phyloP scores from a whole-genome alignment of 2,329 filamentous ascomycete species.

The Hyphodiscus sp. region DNA sequence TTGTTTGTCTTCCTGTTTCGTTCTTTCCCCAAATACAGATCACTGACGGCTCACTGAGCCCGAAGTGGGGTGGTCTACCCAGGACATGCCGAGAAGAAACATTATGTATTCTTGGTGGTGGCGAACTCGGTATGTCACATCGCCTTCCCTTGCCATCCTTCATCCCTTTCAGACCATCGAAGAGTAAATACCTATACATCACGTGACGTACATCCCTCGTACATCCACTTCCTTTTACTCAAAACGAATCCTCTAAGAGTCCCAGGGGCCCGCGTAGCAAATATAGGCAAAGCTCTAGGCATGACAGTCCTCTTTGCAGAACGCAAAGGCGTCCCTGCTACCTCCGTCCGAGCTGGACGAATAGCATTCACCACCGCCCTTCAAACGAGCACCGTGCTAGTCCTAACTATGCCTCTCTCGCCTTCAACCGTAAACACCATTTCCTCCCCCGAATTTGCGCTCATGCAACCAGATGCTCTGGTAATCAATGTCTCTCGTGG shows the following conservation, averaged over 20 bases:
- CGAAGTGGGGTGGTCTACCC: not conserved
- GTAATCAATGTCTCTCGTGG: conserved; percentile 30
- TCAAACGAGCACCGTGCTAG: conserved; percentile 14
- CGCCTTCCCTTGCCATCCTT: not conserved
- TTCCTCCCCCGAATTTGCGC: conserved; percentile 16
- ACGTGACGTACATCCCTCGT: not conserved
- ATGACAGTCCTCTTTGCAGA: conserved; percentile 20
- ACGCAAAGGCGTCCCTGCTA: conserved; percentile 10
- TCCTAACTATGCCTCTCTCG: conserved; percentile 20
- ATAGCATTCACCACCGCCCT: conserved; percentile 16
- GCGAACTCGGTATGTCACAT: not conserved
- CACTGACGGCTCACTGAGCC: not conserved
- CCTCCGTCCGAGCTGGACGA: conserved; percentile 9
- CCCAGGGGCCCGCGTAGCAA: conserved; percentile 19
- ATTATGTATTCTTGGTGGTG: not conserved
- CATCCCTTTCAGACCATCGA: not conserved
- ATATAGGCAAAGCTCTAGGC: conserved; percentile 15
- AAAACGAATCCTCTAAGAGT: not conserved
- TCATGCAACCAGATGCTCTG: conserved; percentile 19
- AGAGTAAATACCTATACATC: too few species aligned
- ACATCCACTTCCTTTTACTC: too few species aligned
- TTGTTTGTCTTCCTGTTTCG: not conserved
- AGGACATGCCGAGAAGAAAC: not conserved
- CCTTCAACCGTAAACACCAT: conserved; percentile 23
- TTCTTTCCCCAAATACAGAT: too few species aligned